phyloP scores from a whole-genome alignment of 2,329 filamentous ascomycete species.

The Fusarium metavorans region DNA sequence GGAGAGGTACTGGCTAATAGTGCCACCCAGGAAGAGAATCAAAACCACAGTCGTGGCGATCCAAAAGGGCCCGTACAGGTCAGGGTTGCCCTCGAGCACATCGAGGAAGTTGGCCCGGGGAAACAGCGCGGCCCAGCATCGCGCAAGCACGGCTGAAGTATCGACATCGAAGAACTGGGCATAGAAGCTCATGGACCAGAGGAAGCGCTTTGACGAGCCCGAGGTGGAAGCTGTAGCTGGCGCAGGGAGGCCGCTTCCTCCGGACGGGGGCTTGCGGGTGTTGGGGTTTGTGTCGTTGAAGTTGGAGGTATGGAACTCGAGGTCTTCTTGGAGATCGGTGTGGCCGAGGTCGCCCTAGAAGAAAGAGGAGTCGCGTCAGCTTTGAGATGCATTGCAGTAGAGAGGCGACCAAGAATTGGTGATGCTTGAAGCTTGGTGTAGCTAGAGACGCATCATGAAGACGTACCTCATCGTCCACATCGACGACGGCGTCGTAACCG shows the following conservation, averaged over 20 bases:
- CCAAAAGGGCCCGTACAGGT: conserved; percentile 98
- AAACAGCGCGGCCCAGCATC: conserved; percentile 90
- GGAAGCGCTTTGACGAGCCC: conserved; percentile 79
- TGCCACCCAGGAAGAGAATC: conserved; percentile 94
- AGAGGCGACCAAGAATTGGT: background rate
- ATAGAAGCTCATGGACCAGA: conserved; percentile 95
- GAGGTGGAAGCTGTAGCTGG: conserved; percentile 65
- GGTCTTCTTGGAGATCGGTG: conserved; percentile 97
- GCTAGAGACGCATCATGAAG: conserved; percentile 23
- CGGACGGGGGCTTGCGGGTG: conserved; percentile 61
- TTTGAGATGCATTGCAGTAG: background rate
- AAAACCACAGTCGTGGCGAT: conserved; percentile 98
- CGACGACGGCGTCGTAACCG: conserved; percentile 97
- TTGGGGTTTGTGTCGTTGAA: conserved; percentile 72
- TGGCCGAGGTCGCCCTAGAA: conserved; percentile 93
- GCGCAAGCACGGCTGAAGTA: conserved; percentile 86
- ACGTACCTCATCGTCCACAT: conserved; percentile 91
- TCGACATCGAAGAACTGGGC: conserved; percentile 99
- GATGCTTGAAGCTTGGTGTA: conserved; percentile 20
- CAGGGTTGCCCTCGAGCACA: conserved; percentile 94
- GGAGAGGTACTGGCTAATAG: conserved; percentile 90
- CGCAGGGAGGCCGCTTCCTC: conserved; percentile 65
- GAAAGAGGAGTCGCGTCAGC: conserved; percentile 34
- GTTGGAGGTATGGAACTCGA: conserved; percentile 97
- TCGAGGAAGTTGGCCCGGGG: conserved; percentile 96